phyloP scores from a whole-genome alignment of 2,329 filamentous ascomycete species.

The Talaromyces sp. region DNA sequence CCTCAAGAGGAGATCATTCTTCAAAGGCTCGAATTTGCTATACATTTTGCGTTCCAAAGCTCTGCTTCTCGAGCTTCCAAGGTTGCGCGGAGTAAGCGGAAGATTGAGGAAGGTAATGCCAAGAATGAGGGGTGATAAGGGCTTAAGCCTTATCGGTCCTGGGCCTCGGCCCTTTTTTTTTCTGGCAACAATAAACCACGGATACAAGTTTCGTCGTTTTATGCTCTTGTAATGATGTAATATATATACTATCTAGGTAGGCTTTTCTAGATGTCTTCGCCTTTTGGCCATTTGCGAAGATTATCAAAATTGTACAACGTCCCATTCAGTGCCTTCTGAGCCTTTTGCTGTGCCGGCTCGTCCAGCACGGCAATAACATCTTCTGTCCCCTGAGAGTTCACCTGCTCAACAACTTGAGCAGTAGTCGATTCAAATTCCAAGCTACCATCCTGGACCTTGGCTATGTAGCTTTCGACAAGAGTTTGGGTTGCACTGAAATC shows the following conservation, averaged over 20 bases:
- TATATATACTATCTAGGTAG: neutral
- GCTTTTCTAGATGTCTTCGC: slow-evolving; percentile 6
- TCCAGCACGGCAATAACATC: slow-evolving; percentile 20
- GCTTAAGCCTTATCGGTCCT: slow-evolving; percentile 8
- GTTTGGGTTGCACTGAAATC: slow-evolving; percentile 16
- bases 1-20: slow-evolving; percentile 89
- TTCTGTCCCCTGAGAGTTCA: slow-evolving; percentile 29
- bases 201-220: neutral
- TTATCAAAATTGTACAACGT: slow-evolving; percentile 47
- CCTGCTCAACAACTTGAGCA: slow-evolving; percentile 17
- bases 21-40: slow-evolving; percentile 71
- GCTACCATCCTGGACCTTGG: slow-evolving; percentile 16
- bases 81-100: neutral
- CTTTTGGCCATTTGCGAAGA: slow-evolving; percentile 42
- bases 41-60: slow-evolving; percentile 49
- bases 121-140: slow-evolving; percentile 12
- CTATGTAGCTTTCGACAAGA: slow-evolving; percentile 28
- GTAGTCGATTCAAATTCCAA: slow-evolving; percentile 24
- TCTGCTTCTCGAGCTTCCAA: neutral
- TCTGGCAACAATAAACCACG: neutral
- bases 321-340: slow-evolving; percentile 36
- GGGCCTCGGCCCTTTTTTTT: neutral
- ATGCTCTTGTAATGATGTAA: neutral
- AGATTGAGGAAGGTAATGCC: neutral
- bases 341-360: slow-evolving; percentile 26